phyloP scores from a whole-genome alignment of 768 basidiomycete genomes.

The Bullera alba region DNA sequence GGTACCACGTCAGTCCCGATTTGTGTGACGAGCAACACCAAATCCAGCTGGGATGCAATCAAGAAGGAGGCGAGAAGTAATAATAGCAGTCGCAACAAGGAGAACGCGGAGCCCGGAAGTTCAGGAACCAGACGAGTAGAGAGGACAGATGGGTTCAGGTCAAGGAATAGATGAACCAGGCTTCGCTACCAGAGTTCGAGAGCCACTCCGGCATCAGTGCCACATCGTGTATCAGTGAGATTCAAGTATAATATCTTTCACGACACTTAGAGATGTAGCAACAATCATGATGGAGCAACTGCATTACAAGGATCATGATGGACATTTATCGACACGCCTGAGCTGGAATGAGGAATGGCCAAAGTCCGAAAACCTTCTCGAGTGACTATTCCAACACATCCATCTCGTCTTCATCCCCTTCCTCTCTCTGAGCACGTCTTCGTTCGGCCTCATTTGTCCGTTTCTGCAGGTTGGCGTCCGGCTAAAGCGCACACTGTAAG shows the following conservation, averaged over 20 bases:
- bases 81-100: neutral
- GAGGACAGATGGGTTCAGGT: conserved; percentile 4
- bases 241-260: too few species aligned
- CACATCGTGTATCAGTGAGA: too few species aligned
- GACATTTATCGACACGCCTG: too few species aligned
- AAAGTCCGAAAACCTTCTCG: too few species aligned
- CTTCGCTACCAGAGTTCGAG: too few species aligned
- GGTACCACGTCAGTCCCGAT: conserved; percentile 1
- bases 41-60: neutral
- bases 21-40: too few species aligned
- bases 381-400: too few species aligned
- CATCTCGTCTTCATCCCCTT: neutral
- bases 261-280: too few species aligned
- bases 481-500: neutral
- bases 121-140: neutral
- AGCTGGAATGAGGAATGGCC: too few species aligned
- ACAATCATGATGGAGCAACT: too few species aligned
- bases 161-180: neutral
- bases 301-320: too few species aligned
- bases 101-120: neutral
- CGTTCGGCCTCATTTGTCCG: neutral
- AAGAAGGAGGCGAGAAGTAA: neutral
- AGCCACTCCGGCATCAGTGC: too few species aligned
- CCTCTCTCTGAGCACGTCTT: neutral
- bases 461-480: neutral